Evolutionary conservation across 768 basidiomycete genomes (phyloP), one percentile per base, ranked within the genome.

Genomic region (Tulasnella sp.): DNA sequence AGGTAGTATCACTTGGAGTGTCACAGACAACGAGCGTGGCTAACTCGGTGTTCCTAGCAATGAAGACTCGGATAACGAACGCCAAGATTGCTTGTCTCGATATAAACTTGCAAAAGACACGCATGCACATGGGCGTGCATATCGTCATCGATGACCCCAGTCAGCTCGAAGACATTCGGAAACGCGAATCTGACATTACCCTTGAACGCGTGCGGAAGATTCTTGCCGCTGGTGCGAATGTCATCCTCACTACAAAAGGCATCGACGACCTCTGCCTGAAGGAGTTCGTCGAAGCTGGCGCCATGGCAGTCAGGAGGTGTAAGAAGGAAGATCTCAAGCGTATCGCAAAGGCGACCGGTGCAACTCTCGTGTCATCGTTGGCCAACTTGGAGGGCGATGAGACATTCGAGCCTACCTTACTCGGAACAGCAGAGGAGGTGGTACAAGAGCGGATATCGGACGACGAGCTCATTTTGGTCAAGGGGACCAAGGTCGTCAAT

Each of bases 41-140:
- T n/a, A 34, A 40, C 67, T 11, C 31, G 31, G 31, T 64, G 5
- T 25, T 64, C 49, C 36, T 72, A 70, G 97, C 97, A 4, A 99
- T 99, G 97, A 99, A 97, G 85, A 97, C 93, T 79, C 90, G 95
- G 52, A 91, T 99, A 80, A 86, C 87, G 7, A 91, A 91, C 79
- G 97, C 97, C 29, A 99, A 98, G 85, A 99, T 99, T 80, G 97
- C 97, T 5, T 99, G 97, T 84, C 87, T 99, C 77, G 97, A 99
- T 82, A 99, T 99, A 83, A 98, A 99, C 84, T 86, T 99, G 71
- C 92, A 94, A 81, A 99, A 99, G 84, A 86, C 93, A 49, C 91
- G 97, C 52, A 98, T 99, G 97, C 96, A 98, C 80, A 87, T 99
- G 31, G 97, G 97, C 76, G 91, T 99, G 1, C 97, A 99, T 82